Percentiles rank a stretch among this genome's conserved stretches.
These are phyloP conservation scores for Aspergillus niger DNA, from an alignment of 2,329 filamentous ascomycete genomes.

Conservation along the genomic window DNA sequence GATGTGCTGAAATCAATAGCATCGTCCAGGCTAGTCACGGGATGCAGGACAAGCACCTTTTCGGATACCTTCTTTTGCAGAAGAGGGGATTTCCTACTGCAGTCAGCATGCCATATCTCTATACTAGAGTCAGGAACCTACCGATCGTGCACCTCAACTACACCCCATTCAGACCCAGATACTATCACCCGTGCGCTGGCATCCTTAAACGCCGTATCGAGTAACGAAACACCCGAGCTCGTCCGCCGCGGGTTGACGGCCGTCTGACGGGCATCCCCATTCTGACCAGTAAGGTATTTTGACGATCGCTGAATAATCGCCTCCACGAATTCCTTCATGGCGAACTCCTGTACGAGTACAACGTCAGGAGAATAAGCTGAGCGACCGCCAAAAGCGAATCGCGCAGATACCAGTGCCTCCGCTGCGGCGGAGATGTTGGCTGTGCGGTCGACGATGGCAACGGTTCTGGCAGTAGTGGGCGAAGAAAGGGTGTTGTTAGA, in stretches of 20 bases:
- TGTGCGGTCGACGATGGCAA: constrained; percentile 64
- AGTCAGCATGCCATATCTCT: constrained; percentile 17
- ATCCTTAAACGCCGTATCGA: constrained; percentile 27
- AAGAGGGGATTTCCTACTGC: constrained; percentile 25
- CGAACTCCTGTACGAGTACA: constrained; percentile 66
- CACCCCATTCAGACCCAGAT: constrained; percentile 32
- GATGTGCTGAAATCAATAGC: constrained; percentile 52
- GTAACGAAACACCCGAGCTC: constrained; percentile 11
- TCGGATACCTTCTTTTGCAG: constrained; percentile 45
- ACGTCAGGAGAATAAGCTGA: constrained; percentile 65
- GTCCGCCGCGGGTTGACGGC: constrained; percentile 19
- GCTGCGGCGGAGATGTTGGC: constrained; percentile 59
- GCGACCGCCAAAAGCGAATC: constrained; percentile 57
- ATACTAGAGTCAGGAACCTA: constrained; percentile 3
- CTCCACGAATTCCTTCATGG: constrained; percentile 57
- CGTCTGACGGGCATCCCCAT: constrained; percentile 23
- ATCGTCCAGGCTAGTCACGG: constrained; percentile 56
- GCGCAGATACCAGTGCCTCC: constrained; percentile 53
- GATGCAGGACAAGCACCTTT: constrained; percentile 49
- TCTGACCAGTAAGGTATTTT: constrained; percentile 26
- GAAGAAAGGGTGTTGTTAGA: constrained; percentile 30
- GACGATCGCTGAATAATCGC: constrained; percentile 47
- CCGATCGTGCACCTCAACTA: constrained; percentile 33
- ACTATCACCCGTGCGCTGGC: constrained; percentile 32
- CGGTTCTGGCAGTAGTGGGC: constrained; percentile 34